Evolutionary conservation across 2,329 filamentous ascomycete species (phyloP).

Genomic region (Madurella fahalii): DNA sequence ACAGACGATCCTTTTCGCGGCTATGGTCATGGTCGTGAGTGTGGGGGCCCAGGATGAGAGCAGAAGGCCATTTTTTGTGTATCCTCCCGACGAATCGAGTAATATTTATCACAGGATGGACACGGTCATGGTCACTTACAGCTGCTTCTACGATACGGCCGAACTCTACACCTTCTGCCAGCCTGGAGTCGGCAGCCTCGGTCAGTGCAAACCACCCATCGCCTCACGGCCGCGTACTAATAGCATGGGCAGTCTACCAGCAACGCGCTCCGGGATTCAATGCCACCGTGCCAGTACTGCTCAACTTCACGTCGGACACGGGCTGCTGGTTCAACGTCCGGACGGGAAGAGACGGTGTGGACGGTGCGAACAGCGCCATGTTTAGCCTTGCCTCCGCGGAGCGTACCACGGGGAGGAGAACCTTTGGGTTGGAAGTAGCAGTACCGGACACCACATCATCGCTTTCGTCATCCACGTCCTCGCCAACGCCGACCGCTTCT

Average conservation of each 20-base stretch:
- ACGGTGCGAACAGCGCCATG: not conserved
- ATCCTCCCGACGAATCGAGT: not conserved
- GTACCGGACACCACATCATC: not conserved
- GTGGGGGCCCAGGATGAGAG: not conserved
- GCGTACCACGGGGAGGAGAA: not conserved
- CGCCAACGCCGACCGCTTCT: not conserved
- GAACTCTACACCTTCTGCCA: constrained; percentile 9
- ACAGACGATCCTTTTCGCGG: not conserved
- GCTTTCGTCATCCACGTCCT: not conserved
- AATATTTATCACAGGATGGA: constrained; percentile 8
- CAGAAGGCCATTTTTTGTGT: constrained; percentile 1
- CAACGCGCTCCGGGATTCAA: constrained; percentile 10
- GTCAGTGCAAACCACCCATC: not conserved
- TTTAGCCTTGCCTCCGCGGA: constrained; percentile 9
- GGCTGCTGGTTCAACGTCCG: constrained; percentile 14
- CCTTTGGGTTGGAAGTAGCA: not conserved
- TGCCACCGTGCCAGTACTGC: constrained; percentile 5
- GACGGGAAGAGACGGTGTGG: not conserved
- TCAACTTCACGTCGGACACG: constrained; percentile 11
- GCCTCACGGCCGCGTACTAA: not conserved
- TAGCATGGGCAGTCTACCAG: not conserved
- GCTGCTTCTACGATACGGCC: not conserved
- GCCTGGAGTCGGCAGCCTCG: not conserved
- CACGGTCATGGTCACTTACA: constrained; percentile 15
- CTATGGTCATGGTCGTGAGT: not conserved